Evolutionary conservation across 2,329 filamentous ascomycete genomes (phyloP), one percentile per base, ranked within the genome.

Genomic region (Endoconidiophora laricicola): DNA sequence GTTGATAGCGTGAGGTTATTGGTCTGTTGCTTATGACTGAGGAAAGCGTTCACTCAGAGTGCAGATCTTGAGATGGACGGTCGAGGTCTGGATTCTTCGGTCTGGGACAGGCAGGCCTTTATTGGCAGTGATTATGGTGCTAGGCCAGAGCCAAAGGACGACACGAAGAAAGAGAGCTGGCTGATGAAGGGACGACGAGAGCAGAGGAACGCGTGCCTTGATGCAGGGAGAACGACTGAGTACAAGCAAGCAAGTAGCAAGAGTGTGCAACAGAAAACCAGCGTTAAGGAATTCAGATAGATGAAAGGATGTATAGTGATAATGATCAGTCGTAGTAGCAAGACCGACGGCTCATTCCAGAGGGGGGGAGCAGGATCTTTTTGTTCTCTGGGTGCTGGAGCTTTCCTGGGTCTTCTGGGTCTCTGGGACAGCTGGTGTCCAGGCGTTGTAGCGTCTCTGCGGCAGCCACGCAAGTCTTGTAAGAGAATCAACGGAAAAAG

Each of bases 391-490:
- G 29, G 29, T 12, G 7, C 29, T 33, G 9, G 29, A 10, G 12
- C 4, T 33, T 33, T 33, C 9, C 4, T 33, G 29, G 29, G 1
- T 33, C 4, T 12, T 33, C 29, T 33, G 9, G 2, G 29, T 33
- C 16, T 18, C 16, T 18, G 16, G 16, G 16, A 18, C 16, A 18
- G 29, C 6, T 33, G 29, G 12, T 33, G 29, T 33, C 29, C 29
- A 33, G 29, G 29, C 29, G 29, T 33, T 33, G 9, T 33, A 33
- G 29, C 29, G 29, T 33, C 29, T 33, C 29, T 33, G 29, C 29
- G 16, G 38, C 23, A 36, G 37, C 48, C 48, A 24, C 48, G 24
- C 44, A 46, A 24, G 37, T 50, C 37, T 50, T 46, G 41, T 45
- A 23, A 50, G 48, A 50, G 48, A 44, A 44, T 46, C 36, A 18